phyloP scores from a whole-genome alignment of 208 protist genomes.

The Porcisia hertigi region DNA sequence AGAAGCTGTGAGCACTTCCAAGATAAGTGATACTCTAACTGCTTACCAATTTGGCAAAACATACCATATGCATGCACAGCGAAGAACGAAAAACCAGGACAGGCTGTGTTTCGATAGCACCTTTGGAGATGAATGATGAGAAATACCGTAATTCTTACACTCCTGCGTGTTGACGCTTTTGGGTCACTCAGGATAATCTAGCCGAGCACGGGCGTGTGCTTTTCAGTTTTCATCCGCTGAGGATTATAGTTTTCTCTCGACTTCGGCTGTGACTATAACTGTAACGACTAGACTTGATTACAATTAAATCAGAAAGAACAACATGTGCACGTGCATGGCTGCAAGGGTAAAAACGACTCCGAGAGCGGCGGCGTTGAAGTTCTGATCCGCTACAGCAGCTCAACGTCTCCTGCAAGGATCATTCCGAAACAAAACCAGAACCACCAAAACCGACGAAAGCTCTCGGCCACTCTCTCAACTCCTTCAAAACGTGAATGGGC shows the following conservation, averaged over 20 bases:
- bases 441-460: constrained; percentile 80
- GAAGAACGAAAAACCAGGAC: background rate
- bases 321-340: background rate
- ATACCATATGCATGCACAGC: background rate
- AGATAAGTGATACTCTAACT: background rate
- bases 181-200: no score
- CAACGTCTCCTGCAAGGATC: constrained; percentile 80
- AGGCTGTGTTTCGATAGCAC: background rate
- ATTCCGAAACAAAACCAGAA: constrained; percentile 82
- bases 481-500: constrained; percentile 64
- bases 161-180: background rate
- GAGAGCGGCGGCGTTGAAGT: background rate
- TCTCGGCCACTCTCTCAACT: constrained; percentile 58
- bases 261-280: constrained; percentile 8
- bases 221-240: background rate
- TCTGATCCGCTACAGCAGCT: constrained; percentile 50
- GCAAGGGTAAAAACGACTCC: background rate
- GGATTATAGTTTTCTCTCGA: background rate
- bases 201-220: background rate
- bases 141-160: background rate
- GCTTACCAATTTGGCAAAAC: no score
- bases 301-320: constrained; percentile 6
- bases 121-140: background rate
- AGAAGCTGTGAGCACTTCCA: background rate
- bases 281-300: constrained; percentile 4